phyloP scores from a whole-genome alignment of 257 asterid species.

The Capsicum chinense region DNA sequence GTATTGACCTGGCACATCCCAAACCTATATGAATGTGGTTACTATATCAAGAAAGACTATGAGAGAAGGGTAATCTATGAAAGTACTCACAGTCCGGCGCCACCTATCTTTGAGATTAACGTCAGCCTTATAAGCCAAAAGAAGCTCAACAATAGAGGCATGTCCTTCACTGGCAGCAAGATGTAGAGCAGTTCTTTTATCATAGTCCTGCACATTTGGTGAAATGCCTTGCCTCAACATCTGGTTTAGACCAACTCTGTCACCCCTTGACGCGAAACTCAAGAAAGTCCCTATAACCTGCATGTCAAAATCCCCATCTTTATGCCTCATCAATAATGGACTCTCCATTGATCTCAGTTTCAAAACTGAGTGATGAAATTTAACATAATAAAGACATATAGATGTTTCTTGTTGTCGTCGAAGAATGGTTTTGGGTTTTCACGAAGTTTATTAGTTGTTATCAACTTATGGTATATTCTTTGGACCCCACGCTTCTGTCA shows the following conservation, averaged over 20 bases:
- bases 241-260: slow-evolving; percentile 64
- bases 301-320: slow-evolving; percentile 48
- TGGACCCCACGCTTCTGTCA: too few relatives aligned
- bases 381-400: background rate
- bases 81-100: slow-evolving; percentile 50
- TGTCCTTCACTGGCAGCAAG: slow-evolving; percentile 75
- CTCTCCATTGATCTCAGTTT: slow-evolving; percentile 10
- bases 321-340: slow-evolving; percentile 28
- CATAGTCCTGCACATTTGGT: slow-evolving; percentile 68
- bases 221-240: slow-evolving; percentile 57
- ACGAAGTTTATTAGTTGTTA: slow-evolving; percentile 20
- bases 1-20: too few relatives aligned
- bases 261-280: slow-evolving; percentile 71
- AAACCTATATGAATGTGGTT: too few relatives aligned
- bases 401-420: slow-evolving; percentile 35
- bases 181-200: slow-evolving; percentile 63
- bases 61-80: background rate
- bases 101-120: slow-evolving; percentile 67
- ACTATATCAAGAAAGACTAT: too few relatives aligned
- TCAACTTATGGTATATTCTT: background rate
- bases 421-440: slow-evolving; percentile 2
- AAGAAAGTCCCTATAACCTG: slow-evolving; percentile 61
- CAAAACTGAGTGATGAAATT: background rate
- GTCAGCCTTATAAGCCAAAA: slow-evolving; percentile 58
- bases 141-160: slow-evolving; percentile 68